phyloP scores from a whole-genome alignment of 345 rosid species.

The Triadica sebifera region DNA sequence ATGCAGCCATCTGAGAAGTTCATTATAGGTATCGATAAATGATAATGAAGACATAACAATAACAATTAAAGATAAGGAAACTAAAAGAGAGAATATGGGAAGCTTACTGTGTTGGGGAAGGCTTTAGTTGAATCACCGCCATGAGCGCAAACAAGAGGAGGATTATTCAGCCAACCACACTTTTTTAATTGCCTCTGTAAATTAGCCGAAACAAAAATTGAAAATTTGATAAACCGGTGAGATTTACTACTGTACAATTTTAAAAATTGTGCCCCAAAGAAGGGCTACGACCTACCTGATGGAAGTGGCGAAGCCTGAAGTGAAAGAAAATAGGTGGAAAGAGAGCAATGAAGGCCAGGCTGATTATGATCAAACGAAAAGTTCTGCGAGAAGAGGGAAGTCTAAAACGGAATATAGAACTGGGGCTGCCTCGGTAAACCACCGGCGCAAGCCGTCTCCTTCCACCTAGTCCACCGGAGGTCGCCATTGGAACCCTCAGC shows the following conservation, averaged over 20 bases:
- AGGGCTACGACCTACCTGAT: constrained; percentile 38
- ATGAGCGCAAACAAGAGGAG: constrained; percentile 97
- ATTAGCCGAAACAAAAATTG: background rate
- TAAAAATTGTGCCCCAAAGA: constrained; percentile 2
- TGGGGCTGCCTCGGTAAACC: constrained; percentile 1
- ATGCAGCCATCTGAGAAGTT: constrained; percentile 68
- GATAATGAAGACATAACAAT: background rate
- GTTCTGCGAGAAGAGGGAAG: constrained; percentile 33
- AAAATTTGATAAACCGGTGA: background rate
- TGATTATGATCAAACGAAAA: constrained; percentile 51
- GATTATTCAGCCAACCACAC: constrained; percentile 78
- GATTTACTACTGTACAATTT: no score
- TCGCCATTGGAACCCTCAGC: constrained; percentile 8
- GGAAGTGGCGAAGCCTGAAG: constrained; percentile 67
- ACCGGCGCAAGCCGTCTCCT: background rate
- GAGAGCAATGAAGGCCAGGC: constrained; percentile 58
- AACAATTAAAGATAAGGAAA: background rate
- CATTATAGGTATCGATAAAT: background rate
- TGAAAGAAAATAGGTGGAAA: constrained; percentile 87
- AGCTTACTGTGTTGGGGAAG: constrained; percentile 74
- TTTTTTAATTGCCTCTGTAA: constrained; percentile 47
- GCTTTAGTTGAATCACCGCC: constrained; percentile 88
- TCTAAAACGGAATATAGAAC: constrained; percentile 1
- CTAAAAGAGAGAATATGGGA: background rate
- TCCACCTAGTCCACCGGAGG: constrained; percentile 1